phyloP scores from a whole-genome alignment of 116 monocot genomes.

The Cymodocea nodosa region DNA sequence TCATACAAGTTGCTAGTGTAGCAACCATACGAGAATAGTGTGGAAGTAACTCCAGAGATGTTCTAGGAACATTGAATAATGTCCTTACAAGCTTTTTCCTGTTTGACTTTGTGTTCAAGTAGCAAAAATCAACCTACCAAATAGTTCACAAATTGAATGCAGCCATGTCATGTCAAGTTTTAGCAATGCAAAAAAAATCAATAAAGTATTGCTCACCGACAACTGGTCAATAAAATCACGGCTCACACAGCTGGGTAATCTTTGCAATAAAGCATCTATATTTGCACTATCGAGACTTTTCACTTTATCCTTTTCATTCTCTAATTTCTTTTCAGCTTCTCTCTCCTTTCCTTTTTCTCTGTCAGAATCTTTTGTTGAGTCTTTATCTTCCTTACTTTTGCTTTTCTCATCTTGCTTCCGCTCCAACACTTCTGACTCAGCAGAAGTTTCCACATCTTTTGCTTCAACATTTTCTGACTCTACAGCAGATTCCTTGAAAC shows the following conservation, averaged over 20 bases:
- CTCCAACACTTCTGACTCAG: slow-evolving; percentile 26
- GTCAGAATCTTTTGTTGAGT: slow-evolving; percentile 50
- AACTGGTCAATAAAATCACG: slow-evolving; percentile 97
- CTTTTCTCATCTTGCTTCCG: slow-evolving; percentile 59
- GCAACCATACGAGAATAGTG: slow-evolving; percentile 97
- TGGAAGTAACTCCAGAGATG: slow-evolving; percentile 83
- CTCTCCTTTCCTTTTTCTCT: slow-evolving; percentile 67
- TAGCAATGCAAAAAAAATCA: background rate
- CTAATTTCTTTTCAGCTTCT: slow-evolving; percentile 62
- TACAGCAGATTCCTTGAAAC: slow-evolving; percentile 29
- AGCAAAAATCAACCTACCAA: slow-evolving; percentile 91
- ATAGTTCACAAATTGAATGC: background rate
- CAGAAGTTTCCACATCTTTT: slow-evolving; percentile 28
- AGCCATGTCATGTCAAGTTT: background rate
- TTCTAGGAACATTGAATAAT: slow-evolving; percentile 84
- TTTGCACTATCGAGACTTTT: slow-evolving; percentile 64
- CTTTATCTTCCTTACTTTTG: slow-evolving; percentile 60
- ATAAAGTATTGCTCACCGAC: slow-evolving; percentile 40
- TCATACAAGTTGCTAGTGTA: slow-evolving; percentile 95
- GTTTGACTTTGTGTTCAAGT: slow-evolving; percentile 86
- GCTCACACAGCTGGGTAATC: slow-evolving; percentile 89
- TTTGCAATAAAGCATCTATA: slow-evolving; percentile 77
- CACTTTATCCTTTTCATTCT: slow-evolving; percentile 72
- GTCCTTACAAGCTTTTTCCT: slow-evolving; percentile 82
- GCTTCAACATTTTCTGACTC: slow-evolving; percentile 48